Percentiles rank a stretch among this genome's conserved stretches.
These are phyloP conservation scores for Houttuynia cordata DNA, from an alignment of 164 flowering plant genomes.

Conservation along the genomic window DNA sequence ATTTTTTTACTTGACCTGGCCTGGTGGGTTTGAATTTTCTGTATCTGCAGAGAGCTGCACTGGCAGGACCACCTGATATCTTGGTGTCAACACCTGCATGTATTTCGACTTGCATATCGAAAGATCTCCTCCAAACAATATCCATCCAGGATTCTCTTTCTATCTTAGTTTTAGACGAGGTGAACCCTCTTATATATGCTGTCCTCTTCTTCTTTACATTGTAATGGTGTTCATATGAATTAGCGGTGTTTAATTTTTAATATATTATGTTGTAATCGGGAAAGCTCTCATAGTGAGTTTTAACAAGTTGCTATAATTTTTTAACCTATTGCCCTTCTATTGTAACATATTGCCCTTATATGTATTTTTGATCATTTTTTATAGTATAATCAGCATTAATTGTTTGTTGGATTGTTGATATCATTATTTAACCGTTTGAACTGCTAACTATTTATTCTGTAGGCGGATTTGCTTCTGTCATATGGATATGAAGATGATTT, in stretches of 20 bases:
- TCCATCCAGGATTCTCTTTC: slow-evolving; percentile 59
- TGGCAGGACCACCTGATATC: slow-evolving; percentile 80
- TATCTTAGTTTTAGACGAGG: slow-evolving; percentile 89
- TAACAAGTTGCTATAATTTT: too few relatives aligned
- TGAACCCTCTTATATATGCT: slow-evolving; percentile 9
- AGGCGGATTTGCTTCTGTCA: slow-evolving; percentile 94
- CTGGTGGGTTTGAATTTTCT: not conserved
- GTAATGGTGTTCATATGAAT: not conserved
- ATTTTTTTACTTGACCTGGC: too few relatives aligned
- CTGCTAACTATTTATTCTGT: slow-evolving; percentile 14
- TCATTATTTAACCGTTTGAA: not conserved
- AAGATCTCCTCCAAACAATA: slow-evolving; percentile 38
- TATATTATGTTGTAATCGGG: too few relatives aligned
- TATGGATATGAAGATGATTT: slow-evolving; percentile 93
- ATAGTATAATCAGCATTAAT: too few relatives aligned
- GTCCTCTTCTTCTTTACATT: not conserved
- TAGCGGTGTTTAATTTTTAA: not conserved
- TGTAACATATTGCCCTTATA: too few relatives aligned
- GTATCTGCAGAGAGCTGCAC: slow-evolving; percentile 41
- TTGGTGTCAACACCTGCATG: slow-evolving; percentile 82
- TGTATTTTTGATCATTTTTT: too few relatives aligned
- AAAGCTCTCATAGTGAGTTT: too few relatives aligned
- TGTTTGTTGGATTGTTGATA: too few relatives aligned
- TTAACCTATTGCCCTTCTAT: too few relatives aligned
- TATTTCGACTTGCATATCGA: slow-evolving; percentile 55